These are phyloP conservation scores for Rhododendron simsii DNA, from an alignment of 148 eudicot genomes.

Conservation along the genomic window DNA sequence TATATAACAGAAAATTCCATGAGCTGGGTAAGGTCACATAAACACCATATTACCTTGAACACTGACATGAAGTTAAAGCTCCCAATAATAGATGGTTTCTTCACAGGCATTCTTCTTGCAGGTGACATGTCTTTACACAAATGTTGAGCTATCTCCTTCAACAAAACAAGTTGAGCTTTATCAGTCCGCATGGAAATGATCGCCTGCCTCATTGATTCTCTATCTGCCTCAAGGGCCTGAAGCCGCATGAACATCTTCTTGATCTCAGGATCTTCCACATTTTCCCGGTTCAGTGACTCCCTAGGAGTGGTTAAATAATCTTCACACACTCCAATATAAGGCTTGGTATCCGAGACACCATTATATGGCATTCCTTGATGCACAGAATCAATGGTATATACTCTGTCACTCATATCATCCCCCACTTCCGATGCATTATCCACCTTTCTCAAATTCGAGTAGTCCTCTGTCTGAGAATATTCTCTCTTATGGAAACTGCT, in stretches of 20 bases:
- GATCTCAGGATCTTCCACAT: slow-evolving; percentile 63
- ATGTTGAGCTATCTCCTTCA: slow-evolving; percentile 94
- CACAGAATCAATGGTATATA: slow-evolving; percentile 85
- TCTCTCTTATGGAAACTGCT: slow-evolving; percentile 47
- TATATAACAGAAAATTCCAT: not conserved
- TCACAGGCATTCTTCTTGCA: slow-evolving; percentile 42
- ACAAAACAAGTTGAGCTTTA: slow-evolving; percentile 83
- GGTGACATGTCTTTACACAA: slow-evolving; percentile 81
- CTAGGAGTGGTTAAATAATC: slow-evolving; percentile 50
- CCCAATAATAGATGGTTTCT: slow-evolving; percentile 41
- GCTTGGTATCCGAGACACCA: slow-evolving; percentile 42
- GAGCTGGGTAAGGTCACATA: not conserved
- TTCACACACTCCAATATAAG: slow-evolving; percentile 39
- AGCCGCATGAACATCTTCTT: slow-evolving; percentile 74
- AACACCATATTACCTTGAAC: slow-evolving; percentile 57
- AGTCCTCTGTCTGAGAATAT: slow-evolving; percentile 34
- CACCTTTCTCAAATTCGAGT: slow-evolving; percentile 37
- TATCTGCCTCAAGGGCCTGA: slow-evolving; percentile 96
- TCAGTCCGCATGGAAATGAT: slow-evolving; percentile 84
- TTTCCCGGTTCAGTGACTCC: slow-evolving; percentile 39
- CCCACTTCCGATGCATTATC: slow-evolving; percentile 58
- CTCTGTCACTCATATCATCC: slow-evolving; percentile 77
- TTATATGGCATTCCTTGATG: slow-evolving; percentile 44
- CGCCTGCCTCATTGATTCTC: slow-evolving; percentile 91
- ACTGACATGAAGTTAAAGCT: slow-evolving; percentile 50